phyloP scores from a whole-genome alignment of 805 yeast species.

The Wickerhamiella galacta region DNA sequence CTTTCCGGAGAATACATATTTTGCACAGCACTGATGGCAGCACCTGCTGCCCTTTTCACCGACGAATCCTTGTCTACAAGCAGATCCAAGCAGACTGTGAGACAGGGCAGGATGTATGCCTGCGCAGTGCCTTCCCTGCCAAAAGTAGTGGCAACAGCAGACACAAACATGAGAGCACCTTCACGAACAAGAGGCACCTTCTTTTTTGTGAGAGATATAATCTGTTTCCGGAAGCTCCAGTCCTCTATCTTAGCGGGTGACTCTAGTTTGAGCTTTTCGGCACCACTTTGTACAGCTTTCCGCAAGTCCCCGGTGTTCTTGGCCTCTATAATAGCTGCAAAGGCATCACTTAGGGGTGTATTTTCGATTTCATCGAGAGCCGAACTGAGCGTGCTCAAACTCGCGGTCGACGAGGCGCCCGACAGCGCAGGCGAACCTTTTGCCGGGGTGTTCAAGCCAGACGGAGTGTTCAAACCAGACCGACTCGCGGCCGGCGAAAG shows the following conservation, averaged over 20 bases:
- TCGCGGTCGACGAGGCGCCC: slow-evolving; percentile 35
- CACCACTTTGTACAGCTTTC: slow-evolving; percentile 36
- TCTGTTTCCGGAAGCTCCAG: slow-evolving; percentile 49
- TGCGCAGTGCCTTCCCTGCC: slow-evolving; percentile 54
- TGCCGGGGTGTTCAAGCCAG: too few species aligned
- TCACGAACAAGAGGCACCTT: slow-evolving; percentile 70
- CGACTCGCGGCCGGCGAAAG: slow-evolving; percentile 5
- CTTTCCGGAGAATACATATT: slow-evolving; percentile 65
- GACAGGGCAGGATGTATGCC: slow-evolving; percentile 48
- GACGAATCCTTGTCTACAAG: slow-evolving; percentile 76
- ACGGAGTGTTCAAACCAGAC: slow-evolving; percentile 19
- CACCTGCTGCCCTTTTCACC: slow-evolving; percentile 74
- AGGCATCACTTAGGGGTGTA: slow-evolving; percentile 47
- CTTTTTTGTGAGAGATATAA: slow-evolving; percentile 51
- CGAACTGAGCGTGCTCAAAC: slow-evolving; percentile 49
- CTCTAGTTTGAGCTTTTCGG: slow-evolving; percentile 29
- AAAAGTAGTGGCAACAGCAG: slow-evolving; percentile 41
- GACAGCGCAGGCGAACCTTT: too few species aligned
- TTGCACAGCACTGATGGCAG: slow-evolving; percentile 52
- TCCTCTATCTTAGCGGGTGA: slow-evolving; percentile 36
- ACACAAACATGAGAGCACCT: slow-evolving; percentile 46
- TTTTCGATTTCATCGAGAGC: slow-evolving; percentile 49
- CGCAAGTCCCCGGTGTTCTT: slow-evolving; percentile 38
- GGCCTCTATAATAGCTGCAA: slow-evolving; percentile 36
- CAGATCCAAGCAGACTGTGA: slow-evolving; percentile 50